phyloP scores from a whole-genome alignment of 2,329 filamentous ascomycete species.

The Curvularia sp. region DNA sequence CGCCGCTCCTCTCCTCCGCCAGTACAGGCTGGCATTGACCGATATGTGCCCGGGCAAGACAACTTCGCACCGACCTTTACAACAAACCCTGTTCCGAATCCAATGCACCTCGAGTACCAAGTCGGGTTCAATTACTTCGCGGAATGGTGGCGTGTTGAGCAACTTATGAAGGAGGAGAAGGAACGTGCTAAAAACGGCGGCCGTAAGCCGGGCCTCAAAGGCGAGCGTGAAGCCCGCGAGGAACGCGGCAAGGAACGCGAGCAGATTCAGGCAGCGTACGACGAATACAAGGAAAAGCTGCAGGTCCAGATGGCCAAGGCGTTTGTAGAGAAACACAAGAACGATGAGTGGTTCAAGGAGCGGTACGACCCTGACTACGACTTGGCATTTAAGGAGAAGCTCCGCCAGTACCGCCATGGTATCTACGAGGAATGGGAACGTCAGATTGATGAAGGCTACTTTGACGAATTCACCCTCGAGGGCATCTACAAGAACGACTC shows the following conservation, averaged over 20 bases:
- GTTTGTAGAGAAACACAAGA: constrained; percentile 91
- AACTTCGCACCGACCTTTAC: constrained; percentile 58
- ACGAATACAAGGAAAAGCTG: constrained; percentile 69
- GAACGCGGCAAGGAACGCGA: constrained; percentile 80
- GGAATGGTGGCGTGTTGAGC: constrained; percentile 85
- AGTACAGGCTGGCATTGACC: constrained; percentile 75
- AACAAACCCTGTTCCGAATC: constrained; percentile 74
- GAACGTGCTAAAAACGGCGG: constrained; percentile 74
- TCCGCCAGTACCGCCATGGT: constrained; percentile 80
- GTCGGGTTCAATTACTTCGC: constrained; percentile 86
- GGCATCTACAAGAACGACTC: constrained; percentile 93
- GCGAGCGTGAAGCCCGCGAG: constrained; percentile 70
- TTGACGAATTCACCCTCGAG: constrained; percentile 94
- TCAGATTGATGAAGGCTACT: constrained; percentile 82
- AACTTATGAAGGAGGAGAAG: constrained; percentile 81
- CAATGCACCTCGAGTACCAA: constrained; percentile 75
- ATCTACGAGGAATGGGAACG: constrained; percentile 88
- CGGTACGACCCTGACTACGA: constrained; percentile 86
- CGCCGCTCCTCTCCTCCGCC: constrained; percentile 66
- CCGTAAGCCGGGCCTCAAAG: constrained; percentile 68
- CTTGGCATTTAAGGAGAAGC: constrained; percentile 73
- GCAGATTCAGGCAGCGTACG: constrained; percentile 74
- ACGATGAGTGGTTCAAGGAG: constrained; percentile 98
- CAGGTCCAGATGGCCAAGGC: constrained; percentile 79
- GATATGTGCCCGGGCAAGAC: constrained; percentile 81